Evolutionary conservation across 805 yeast species (phyloP), one percentile per base, ranked within the genome.

Genomic region (Komagataella kurtzmanii): DNA sequence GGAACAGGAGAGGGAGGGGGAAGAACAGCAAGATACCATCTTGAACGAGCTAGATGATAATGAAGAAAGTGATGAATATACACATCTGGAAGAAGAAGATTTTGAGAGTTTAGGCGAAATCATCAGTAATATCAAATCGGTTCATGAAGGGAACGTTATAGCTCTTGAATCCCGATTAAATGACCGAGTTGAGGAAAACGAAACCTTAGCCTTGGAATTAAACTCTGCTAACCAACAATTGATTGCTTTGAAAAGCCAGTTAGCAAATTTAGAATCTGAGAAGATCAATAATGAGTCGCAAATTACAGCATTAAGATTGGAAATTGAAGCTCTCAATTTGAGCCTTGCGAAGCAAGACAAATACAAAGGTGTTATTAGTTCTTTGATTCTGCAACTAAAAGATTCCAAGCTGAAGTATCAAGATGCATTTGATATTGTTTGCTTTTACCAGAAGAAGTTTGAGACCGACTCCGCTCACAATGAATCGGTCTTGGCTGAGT

Each of bases 11-110:
- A n/a, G 54, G 18, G 56, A 56, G n/a, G 59, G 52, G 4, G 57
- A 56, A 19, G 49, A 57, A 17, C 56, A 56, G 24, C 55, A 54
- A 14, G 52, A 52, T 2, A 55, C 45, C 23, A 49, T 49, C 12
- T 51, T 46, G 17, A 43, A 44, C 17, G 43, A 46, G 14, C 49
- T 10, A 7, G 24, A 51, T 2, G 54, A 43, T 36, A 46, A 18
- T n/a, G 48, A 17, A n/a, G 49, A 24, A 14, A 51, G 18, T 12
- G 19, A 49, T 6, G 21, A 14, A 30, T 17, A 8, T 18, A 17
- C 24, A 12, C 19, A 17, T 8, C n/a, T n/a, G 18, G 46, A 17
- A 10, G 43, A 44, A 36, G 17, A 18, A 14, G 10, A 23, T 19
- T 18, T n/a, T 8, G n/a, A 14, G 23, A 24, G 47, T 17, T 24